Conservation (phyloP, 2,329 filamentous ascomycete species). For the Colletotrichum somersetense region DNA sequence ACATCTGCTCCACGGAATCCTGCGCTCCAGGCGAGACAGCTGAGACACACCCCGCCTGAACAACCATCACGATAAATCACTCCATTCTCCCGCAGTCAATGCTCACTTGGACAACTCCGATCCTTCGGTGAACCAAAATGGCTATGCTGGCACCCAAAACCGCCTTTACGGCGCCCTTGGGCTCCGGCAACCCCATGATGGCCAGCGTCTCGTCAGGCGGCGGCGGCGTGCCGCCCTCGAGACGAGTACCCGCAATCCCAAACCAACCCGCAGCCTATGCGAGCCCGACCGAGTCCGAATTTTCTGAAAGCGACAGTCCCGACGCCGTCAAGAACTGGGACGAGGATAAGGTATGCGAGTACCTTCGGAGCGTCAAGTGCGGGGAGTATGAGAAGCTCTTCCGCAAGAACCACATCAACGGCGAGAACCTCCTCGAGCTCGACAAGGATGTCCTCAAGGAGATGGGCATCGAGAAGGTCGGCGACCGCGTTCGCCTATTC, state of each 20-base stretch:
- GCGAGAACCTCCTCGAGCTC: conserved; percentile 95
- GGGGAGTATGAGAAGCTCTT: conserved; percentile 94
- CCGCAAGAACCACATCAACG: conserved; percentile 94
- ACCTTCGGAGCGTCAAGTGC: conserved; percentile 91
- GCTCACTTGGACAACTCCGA: background rate
- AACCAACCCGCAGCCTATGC: conserved; percentile 71
- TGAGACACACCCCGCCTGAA: conserved; percentile 39
- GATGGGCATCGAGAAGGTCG: conserved; percentile 98
- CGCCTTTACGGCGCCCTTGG: conserved; percentile 72
- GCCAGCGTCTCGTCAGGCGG: conserved; percentile 62
- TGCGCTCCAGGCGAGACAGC: conserved; percentile 42
- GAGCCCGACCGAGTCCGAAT: conserved; percentile 93
- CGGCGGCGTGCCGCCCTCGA: conserved; percentile 63
- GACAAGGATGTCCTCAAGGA: conserved; percentile 97
- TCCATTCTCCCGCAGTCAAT: conserved; percentile 23
- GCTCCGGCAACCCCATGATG: conserved; percentile 59
- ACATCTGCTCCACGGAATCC: conserved; percentile 28
- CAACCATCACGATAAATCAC: conserved; percentile 8
- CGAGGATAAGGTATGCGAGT: conserved; percentile 91
- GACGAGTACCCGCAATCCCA: conserved; percentile 64
- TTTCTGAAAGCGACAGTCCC: conserved; percentile 83
- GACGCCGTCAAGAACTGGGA: conserved; percentile 88
- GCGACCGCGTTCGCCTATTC: conserved; percentile 92
- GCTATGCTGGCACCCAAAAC: conserved; percentile 84
- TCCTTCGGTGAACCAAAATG: conserved; percentile 60